Evolutionary conservation across 1,284 basidiomycete genomes (phyloP), one percentile per base, ranked within the genome.

Genomic region (Apiotrichum montevideense): DNA sequence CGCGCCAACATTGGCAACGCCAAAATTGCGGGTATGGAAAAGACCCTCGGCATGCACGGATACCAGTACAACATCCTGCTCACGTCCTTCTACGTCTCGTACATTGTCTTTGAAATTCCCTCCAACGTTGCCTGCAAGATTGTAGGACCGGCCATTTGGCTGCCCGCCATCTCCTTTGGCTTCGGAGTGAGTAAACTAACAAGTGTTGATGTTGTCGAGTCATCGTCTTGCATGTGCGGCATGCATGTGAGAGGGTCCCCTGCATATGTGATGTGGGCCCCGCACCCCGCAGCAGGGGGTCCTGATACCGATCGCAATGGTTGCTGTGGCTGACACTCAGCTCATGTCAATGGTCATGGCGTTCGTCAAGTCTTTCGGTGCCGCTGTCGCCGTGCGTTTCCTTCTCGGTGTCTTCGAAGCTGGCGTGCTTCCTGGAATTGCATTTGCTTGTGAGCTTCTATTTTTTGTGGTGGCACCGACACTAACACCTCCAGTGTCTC

Each of bases 361-460:
- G 9, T 71, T 68, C 52, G 63, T 68, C 11, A 55, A 60, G 13
- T 65, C 52, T 50, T 62, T 63, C 32, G 52, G 55, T n/a, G 13
- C 21, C 1, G 56, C 54, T 3, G 21, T 47, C 3, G 57, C 43
- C 0, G 61, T 71, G 2, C 64, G 69, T 13, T 61, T 63, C 44
- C 55, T 68, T 0, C 63, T 71, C 5, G 73, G 73, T 61, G 59
- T 75, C 9, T 62, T 66, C 11, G 69, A 71, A 45, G 55, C 64
- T 6, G 66, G 65, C 48, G 63, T 66, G 11, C 63, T 71, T 44
- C 70, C 70, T 3, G 70, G 70, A 5, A 62, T 68, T 35, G 63
- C 66, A 29, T 69, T 68, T 54, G 58, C 66, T 54, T 21, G 21
- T 21, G 21, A 21, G 21, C 21, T 21, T 21, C 21, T 21, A 21